phyloP scores from a whole-genome alignment of 2,329 filamentous ascomycete species.

The Cordyceps tenuipes region DNA sequence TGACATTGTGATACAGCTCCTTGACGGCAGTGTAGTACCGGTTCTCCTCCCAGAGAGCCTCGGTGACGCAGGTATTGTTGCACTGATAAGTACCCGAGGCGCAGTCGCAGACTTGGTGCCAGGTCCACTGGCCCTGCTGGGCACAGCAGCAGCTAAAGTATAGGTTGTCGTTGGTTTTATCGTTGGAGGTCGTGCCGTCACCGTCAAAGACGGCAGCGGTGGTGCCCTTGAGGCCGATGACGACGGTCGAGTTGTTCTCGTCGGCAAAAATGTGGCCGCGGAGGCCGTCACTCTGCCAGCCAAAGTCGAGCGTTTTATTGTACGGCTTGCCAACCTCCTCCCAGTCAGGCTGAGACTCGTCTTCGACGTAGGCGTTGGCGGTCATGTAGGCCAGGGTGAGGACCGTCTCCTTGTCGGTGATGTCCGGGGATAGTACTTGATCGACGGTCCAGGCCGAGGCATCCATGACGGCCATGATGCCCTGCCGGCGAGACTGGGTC shows the following conservation, averaged over 20 bases:
- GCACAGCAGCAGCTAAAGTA: conserved; percentile 98
- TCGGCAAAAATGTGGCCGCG: conserved; percentile 90
- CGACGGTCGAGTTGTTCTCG: conserved; percentile 72
- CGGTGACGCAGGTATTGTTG: conserved; percentile 80
- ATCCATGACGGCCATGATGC: conserved; percentile 55
- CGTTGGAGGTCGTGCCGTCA: conserved; percentile 92
- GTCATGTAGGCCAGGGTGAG: conserved; percentile 82
- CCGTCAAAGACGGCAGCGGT: conserved; percentile 88
- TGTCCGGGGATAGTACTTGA: conserved; percentile 66
- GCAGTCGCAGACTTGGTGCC: conserved; percentile 90
- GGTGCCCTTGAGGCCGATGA: conserved; percentile 90
- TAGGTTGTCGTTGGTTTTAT: conserved; percentile 96
- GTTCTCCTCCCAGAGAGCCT: conserved; percentile 71
- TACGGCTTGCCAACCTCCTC: conserved; percentile 69
- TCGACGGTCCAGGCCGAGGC: conserved; percentile 77
- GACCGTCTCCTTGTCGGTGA: conserved; percentile 78
- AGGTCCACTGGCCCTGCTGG: conserved; percentile 82
- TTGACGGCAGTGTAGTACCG: conserved; percentile 85
- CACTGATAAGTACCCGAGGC: conserved; percentile 79
- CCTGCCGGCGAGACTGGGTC: conserved; percentile 59
- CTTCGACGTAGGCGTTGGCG: conserved; percentile 77
- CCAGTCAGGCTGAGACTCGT: conserved; percentile 69
- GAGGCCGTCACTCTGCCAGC: conserved; percentile 83
- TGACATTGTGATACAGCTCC: conserved; percentile 88
- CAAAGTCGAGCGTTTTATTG: conserved; percentile 83